A percentile compares a stretch with the other conserved stretches of the same genome.
phyloP scores from a whole-genome alignment of 257 asterid genomes.

The Parsonsia alboflavescens region DNA sequence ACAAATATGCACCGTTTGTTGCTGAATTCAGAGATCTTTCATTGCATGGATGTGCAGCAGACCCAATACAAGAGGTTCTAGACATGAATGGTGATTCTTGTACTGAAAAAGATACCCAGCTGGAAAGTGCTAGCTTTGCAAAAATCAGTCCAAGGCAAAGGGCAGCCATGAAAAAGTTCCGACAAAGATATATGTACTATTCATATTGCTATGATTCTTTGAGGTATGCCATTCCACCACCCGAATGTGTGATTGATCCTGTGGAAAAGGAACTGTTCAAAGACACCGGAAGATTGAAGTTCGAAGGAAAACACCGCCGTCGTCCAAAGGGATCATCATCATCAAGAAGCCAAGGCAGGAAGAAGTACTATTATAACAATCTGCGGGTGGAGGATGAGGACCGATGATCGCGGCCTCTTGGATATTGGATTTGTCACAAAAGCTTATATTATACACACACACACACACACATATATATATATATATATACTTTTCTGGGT shows the following conservation, averaged over 20 bases:
- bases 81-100: slow-evolving; percentile 18
- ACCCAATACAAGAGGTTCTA: slow-evolving; percentile 61
- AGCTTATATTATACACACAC: too few relatives aligned
- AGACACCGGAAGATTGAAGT: slow-evolving; percentile 59
- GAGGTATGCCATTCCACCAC: slow-evolving; percentile 52
- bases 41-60: slow-evolving; percentile 66
- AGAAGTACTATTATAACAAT: slow-evolving; percentile 22
- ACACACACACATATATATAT: too few relatives aligned
- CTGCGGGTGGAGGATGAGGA: slow-evolving; percentile 27
- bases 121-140: slow-evolving; percentile 33
- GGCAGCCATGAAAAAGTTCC: slow-evolving; percentile 52
- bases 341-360: slow-evolving; percentile 30
- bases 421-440: not conserved
- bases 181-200: slow-evolving; percentile 65
- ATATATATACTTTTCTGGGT: not conserved
- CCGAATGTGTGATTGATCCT: slow-evolving; percentile 75
- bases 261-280: slow-evolving; percentile 38
- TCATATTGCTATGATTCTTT: slow-evolving; percentile 66
- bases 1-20: slow-evolving; percentile 83
- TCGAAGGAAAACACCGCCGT: slow-evolving; percentile 35
- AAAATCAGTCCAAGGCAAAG: slow-evolving; percentile 44
- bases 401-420: slow-evolving; percentile 15
- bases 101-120: slow-evolving; percentile 25
- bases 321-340: slow-evolving; percentile 34
- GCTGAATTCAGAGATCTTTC: slow-evolving; percentile 73